Base-by-base conservation (phyloP, 2,329 filamentous ascomycete species). In the Chrysoporthe puriensis region DNA sequence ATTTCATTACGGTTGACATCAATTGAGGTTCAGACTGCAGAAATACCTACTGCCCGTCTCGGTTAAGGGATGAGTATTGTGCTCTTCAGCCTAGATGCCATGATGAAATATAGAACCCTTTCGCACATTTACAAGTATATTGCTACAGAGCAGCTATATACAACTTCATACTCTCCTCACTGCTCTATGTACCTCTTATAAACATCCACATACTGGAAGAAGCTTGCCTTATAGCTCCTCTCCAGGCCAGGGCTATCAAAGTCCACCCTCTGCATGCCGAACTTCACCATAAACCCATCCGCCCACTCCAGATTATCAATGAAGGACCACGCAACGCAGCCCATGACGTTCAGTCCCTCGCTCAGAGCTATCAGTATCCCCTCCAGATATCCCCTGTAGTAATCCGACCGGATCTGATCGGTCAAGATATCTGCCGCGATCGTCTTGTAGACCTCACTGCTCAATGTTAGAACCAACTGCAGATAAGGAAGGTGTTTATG, bases 291-390 rank as follows among this genome's bases (percentile, higher is more conserved):
- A 34, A 62, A 65, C 1, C 63, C 59, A 46, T 46, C 54, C 21
- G 62, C n/a, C 66, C 62, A 68, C 43, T 68, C 62, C 16, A 65
- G 32, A 32, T 68, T 65, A 26, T 68, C 66, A 14, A 68, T 58
- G 52, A 62, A 61, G 48, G 61, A 64, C 57, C 66, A 68, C n/a
- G 62, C 66, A 5, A 67, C 32, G 14, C 42, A 34, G 1, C 65
- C 65, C 54, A 67, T 32, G 52, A 67, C 54, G 16, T 67, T 67
- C 40, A 67, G 16, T 4, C 65, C 65, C 34, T 67, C 65, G 21
- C 65, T 67, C 43, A 67, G 43, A 9, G 36, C 65, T 5, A 67
- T 59, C 43, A 62, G 16, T 13, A 68, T 58, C 9, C 66, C 66
- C 48, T 68, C 62, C 42, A 68, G 61, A n/a, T 64, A 68, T 14